Base-by-base conservation (phyloP, 768 basidiomycete genomes). In the Lyophyllum semitale region DNA sequence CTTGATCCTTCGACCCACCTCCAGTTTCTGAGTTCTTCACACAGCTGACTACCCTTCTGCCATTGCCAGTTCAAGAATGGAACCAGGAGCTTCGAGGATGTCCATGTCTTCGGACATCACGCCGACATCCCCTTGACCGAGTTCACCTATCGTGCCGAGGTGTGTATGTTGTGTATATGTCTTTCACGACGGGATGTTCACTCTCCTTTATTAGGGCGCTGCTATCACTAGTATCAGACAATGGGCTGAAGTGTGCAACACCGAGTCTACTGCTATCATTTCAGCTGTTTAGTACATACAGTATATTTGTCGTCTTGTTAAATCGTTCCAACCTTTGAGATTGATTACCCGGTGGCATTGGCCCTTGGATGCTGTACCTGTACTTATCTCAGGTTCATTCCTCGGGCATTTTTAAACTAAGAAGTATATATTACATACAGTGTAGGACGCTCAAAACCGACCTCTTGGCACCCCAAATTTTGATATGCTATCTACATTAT, bases 141-240 rank as follows among this genome's bases (percentile, higher is more conserved):
- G 67, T 92, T 93, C 77, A 88, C 91, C 69, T 90, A 91, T 77
- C 82, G 86, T 53, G 78, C 86, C 51, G 87, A 91, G 82, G 90
- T 89, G 66, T 17, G 74, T 20, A 18, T 17, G 17, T 17, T 8
- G 4, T 7, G 27, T 6, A 5, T 20, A 40, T 17, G 32, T 15
- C 12, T 27, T 33, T 23, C 9, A 48, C 52, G 25, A 38, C 13
- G 8, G 33, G 40, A 17, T 54, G 30, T 30, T 4, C 18, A n/a
- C n/a, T 7, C 8, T 3, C 18, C 37, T n/a, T 18, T 18, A 15
- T n/a, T 45, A 83, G 82, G 76, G 73, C 49, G 76, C 80, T 13
- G 82, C 77, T 30, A 80, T 83, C 70, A 79, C 73, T n/a, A 79
- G 75, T 73, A 83, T 82, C 74, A 77, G 68, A 64, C 75, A 82